Percentiles rank a stretch among this genome's conserved stretches.
phyloP scores from a whole-genome alignment of 129 eudicot species.

The Cynara cardunculus region DNA sequence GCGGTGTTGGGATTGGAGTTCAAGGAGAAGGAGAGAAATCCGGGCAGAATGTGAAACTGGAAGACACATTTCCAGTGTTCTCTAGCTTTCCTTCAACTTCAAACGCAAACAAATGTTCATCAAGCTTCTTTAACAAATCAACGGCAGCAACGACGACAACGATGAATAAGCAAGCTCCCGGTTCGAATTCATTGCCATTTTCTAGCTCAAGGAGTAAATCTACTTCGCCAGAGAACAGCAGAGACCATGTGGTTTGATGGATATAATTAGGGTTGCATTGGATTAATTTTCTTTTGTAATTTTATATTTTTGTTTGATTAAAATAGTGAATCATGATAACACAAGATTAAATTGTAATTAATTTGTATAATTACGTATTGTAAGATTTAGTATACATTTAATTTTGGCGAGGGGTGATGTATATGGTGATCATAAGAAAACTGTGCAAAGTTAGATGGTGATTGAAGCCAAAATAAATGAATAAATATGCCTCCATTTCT shows the following conservation, averaged over 20 bases:
- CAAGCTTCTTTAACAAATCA: slow-evolving; percentile 39
- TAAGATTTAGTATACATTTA: slow-evolving; percentile 3
- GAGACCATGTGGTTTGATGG: slow-evolving; percentile 40
- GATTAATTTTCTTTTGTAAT: neutral
- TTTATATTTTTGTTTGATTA: slow-evolving; percentile 6
- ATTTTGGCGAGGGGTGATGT: slow-evolving; percentile 29
- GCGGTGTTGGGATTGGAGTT: slow-evolving; percentile 22
- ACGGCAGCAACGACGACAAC: slow-evolving; percentile 13
- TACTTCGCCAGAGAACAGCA: slow-evolving; percentile 57
- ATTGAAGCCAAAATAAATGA: slow-evolving; percentile 13
- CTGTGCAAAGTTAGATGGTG: slow-evolving; percentile 24
- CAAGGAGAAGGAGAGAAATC: slow-evolving; percentile 8
- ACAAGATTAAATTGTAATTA: slow-evolving; percentile 34
- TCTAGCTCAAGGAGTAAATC: slow-evolving; percentile 69
- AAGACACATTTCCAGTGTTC: slow-evolving; percentile 56
- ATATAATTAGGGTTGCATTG: neutral
- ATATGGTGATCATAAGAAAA: slow-evolving; percentile 29
- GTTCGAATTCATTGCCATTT: slow-evolving; percentile 40
- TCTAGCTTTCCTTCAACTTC: slow-evolving; percentile 60
- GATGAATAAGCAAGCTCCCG: slow-evolving; percentile 34
- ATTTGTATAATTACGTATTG: neutral
- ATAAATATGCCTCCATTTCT: neutral
- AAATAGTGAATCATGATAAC: slow-evolving; percentile 21
- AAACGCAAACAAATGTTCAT: slow-evolving; percentile 43
- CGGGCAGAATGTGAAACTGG: slow-evolving; percentile 29